Evolutionary conservation across 495 filamentous ascomycete species (phyloP), one percentile per base, ranked within the genome.

Genomic region (Penicillium verhagenii): DNA sequence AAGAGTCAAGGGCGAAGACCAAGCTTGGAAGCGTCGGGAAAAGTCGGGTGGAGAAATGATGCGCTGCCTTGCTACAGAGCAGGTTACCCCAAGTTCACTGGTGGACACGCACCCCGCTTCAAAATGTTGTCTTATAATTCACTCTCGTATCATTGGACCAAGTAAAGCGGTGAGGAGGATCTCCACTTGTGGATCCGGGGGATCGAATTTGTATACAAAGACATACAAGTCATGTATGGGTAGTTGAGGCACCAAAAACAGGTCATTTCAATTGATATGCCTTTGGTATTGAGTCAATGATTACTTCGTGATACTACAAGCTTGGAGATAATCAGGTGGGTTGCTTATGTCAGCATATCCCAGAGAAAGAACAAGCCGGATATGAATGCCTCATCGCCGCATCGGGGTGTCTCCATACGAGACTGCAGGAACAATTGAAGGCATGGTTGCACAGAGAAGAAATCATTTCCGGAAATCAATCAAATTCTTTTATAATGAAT

Each of bases 1-100:
- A 64, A 53, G 58, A 47, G 48, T 31, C 31, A 13, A 48, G 50
- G 51, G 47, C 66, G 70, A 67, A n/a, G n/a, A n/a, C n/a, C n/a
- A n/a, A n/a, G n/a, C n/a, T n/a, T n/a, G n/a, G 56, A 57, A 46
- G 64, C 59, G 14, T 31, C 68, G 72, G 70, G 46, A 37, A 21
- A 58, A 52, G 20, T 43, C 49, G 49, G 48, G 35, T n/a, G n/a
- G n/a, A 14, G 9, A 5, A n/a, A 10, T 14, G 39, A 35, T 35
- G 33, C 14, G 16, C 29, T 11, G 3, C 29, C 13, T n/a, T 35
- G 31, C 31, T 35, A 35, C 31, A 35, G 31, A 39, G 13, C 2
- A 16, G 2, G 11, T 25, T 45, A 45, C 42, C 42, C 18, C 28
- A 31, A 48, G 19, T 18, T 50, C 31, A n/a, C 6, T 39, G 33